Evolutionary conservation across 805 yeast genomes (phyloP), one percentile per base, ranked within the genome.

Genomic region (Cyberlindnera nakhonratchasimensis): DNA sequence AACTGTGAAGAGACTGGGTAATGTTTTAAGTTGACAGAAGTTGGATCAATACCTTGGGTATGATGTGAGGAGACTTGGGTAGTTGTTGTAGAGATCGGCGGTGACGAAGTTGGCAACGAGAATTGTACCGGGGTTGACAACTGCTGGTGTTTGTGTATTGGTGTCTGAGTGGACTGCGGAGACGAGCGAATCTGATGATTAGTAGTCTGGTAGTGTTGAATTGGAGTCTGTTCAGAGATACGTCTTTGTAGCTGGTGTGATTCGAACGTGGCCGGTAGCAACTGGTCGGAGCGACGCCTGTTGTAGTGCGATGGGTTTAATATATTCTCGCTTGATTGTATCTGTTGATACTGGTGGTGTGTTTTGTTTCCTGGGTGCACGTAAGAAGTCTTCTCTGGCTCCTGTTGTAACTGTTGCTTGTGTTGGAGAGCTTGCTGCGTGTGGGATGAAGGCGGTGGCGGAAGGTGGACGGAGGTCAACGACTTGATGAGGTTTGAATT

Each of bases 381-480:
- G 25, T 23, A 23, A 8, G 25, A 8, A 8, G 25, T 8, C 25
- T 23, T n/a, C n/a, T n/a, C n/a, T n/a, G n/a, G 25, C 8, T 26
- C 13, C 29, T 6, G 18, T 13, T 32, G 25, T 4, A 25, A 12
- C 6, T 32, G 34, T 6, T 20, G 17, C 13, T 32, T 21, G 14
- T n/a, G 32, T 14, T 9, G 32, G 18, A 16, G 6, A 10, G 6
- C 11, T n/a, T 32, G 35, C 14, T 34, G 37, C n/a, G 22, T 16
- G 29, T 23, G 36, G 14, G 29, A 29, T 31, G 53, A 30, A n/a
- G 71, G 70, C 2, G 70, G 71, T 9, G 71, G 71, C 6, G 71
- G 71, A 20, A 67, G 58, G 38, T 67, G 68, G 24, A 67, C 68
- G 22, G 70, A 66, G 17, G 63, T 60, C 45, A 66, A 47, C 18